phyloP scores from a whole-genome alignment of 2,329 filamentous ascomycete genomes.

The Apiospora marii region DNA sequence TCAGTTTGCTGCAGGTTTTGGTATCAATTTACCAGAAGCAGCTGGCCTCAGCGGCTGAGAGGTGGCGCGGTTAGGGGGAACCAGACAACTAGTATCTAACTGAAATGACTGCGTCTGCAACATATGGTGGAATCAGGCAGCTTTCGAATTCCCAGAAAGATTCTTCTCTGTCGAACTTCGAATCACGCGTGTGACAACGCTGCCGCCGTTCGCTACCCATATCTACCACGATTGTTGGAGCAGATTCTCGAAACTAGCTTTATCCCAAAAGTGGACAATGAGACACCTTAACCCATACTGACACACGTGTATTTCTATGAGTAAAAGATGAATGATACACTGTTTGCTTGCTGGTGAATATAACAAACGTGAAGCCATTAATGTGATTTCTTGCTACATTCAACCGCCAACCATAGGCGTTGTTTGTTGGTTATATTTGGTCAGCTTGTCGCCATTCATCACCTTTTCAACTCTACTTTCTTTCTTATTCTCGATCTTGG shows the following conservation, averaged over 20 bases:
- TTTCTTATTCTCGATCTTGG: not conserved
- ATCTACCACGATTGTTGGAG: not conserved
- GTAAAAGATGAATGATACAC: not conserved
- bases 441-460: not conserved
- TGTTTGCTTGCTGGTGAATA: not conserved
- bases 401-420: not conserved
- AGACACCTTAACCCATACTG: not conserved
- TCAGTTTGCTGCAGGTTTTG: not conserved
- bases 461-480: not conserved
- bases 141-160: not conserved
- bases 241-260: not conserved
- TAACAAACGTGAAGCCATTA: not conserved
- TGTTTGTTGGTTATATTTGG: not conserved
- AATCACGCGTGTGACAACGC: not conserved
- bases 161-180: not conserved
- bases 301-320: not conserved
- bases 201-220: too few species aligned
- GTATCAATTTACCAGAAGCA: not conserved
- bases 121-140: not conserved
- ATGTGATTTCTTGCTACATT: not conserved
- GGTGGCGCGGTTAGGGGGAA: not conserved
- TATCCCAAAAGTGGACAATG: not conserved
- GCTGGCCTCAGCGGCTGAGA: not conserved
- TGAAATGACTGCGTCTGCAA: not conserved
- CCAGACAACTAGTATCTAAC: not conserved